Evolutionary conservation across 306 rosid genomes (phyloP), one percentile per base, ranked within the genome.

Genomic region (Acmispon strigosus): DNA sequence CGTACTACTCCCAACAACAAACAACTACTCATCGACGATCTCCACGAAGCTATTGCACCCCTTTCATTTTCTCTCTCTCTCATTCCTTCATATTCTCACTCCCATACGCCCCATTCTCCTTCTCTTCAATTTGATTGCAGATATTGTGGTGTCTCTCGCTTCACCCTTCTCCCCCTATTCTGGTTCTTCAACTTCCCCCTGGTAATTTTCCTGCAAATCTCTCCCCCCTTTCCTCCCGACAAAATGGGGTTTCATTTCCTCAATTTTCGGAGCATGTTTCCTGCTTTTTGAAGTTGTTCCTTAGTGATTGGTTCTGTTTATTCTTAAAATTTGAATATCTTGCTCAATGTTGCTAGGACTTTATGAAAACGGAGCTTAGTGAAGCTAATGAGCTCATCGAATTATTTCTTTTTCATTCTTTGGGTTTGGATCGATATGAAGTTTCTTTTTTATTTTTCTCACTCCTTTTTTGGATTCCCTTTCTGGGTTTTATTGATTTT

Each of bases 1-100:
- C 59, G 55, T 42, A 36, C 47, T 47, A 43, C 70, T 52, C 34
- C 74, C 65, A 50, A 6, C 77, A 72, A 62, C 75, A 58, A 70
- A 16, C 70, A 81, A 81, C 78, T 45, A 79, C 79, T 60, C 55
- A 54, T 70, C 61, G 90, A 71, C 98, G 98, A 85, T 88, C 91
- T 86, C 86, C 42, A 56, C 98, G 84, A 92, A 70, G 96, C 75
- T 56, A 49, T 41, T 2, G n/a, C n/a, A n/a, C n/a, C 8, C 17
- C 17, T 13, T 16, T 32, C 11, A 22, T 37, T 10, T 13, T 58
- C 32, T 39, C 55, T 81, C 80, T 66, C 74, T 57, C 76, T 47
- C 85, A 20, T 66, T 75, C 85, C 73, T 78, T 72, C 60, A 74
- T 77, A 71, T 22, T 78, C 76, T 19, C 68, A 78, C 62, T 56